Evolutionary conservation across 371 early-diverging fungal species (phyloP).

Genomic region (Actinomortierella wolfii): DNA sequence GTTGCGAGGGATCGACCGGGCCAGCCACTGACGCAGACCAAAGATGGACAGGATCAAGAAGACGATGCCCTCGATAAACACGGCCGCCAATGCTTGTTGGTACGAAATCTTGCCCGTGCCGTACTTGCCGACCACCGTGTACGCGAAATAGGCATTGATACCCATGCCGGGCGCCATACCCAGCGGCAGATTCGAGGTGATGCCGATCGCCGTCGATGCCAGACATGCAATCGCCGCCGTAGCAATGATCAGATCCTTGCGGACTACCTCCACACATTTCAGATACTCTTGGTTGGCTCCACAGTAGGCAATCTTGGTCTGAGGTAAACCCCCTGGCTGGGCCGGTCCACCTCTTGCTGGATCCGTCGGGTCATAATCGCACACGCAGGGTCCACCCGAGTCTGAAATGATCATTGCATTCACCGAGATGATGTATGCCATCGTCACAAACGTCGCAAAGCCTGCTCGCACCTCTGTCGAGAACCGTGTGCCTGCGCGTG

Average conservation of each 20-base stretch:
- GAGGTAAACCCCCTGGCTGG: not conserved
- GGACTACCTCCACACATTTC: constrained; percentile 63
- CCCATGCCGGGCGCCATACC: constrained; percentile 87
- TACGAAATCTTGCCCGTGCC: constrained; percentile 74
- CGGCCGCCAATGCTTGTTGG: constrained; percentile 71
- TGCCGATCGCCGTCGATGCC: constrained; percentile 68
- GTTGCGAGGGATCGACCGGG: constrained; percentile 70
- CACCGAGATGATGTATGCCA: constrained; percentile 76
- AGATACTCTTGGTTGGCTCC: constrained; percentile 56
- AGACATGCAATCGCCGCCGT: constrained; percentile 72
- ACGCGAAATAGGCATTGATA: constrained; percentile 80
- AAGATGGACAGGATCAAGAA: constrained; percentile 76
- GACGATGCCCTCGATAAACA: constrained; percentile 79
- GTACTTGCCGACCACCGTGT: constrained; percentile 79
- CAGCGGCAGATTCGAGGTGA: constrained; percentile 74
- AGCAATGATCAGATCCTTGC: constrained; percentile 72
- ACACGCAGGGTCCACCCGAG: constrained; percentile 77
- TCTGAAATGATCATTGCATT: constrained; percentile 79
- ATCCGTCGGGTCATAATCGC: constrained; percentile 46
- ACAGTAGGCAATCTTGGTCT: constrained; percentile 40
- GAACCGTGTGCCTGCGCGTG: constrained; percentile 64
- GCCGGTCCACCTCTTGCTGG: constrained; percentile 21
- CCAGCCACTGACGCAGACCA: constrained; percentile 80
- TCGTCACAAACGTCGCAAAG: constrained; percentile 70
- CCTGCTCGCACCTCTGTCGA: constrained; percentile 73